These are phyloP conservation scores for Malassezia japonica DNA, from an alignment of 1,284 basidiomycete species.

Conservation along the genomic window DNA sequence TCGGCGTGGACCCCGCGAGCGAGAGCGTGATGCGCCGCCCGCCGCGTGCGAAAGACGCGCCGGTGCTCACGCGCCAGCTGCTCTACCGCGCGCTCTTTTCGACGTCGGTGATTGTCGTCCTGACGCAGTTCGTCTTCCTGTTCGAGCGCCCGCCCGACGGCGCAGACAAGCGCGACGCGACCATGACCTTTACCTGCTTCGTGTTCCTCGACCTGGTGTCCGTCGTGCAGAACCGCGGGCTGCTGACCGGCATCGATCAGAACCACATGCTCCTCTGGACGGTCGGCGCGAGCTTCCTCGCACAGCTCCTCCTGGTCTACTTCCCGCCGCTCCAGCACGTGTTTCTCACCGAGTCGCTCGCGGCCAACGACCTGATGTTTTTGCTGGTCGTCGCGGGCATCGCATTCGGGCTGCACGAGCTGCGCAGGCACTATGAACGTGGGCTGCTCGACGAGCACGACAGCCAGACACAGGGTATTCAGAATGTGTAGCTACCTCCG, in stretches of 20 bases:
- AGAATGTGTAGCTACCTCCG: not conserved
- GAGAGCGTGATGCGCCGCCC: constrained; percentile 71
- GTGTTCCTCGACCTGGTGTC: constrained; percentile 93
- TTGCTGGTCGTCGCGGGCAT: constrained; percentile 63
- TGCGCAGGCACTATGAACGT: constrained; percentile 66
- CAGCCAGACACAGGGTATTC: not conserved
- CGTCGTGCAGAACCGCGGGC: constrained; percentile 81
- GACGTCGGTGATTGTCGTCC: constrained; percentile 76
- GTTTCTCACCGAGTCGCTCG: constrained; percentile 82
- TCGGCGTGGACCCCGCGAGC: constrained; percentile 93
- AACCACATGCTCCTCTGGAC: constrained; percentile 85
- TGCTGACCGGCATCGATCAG: constrained; percentile 26
- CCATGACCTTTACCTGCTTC: constrained; percentile 77
- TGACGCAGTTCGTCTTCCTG: constrained; percentile 78
- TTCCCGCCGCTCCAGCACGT: constrained; percentile 78
- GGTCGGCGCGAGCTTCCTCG: constrained; percentile 69
- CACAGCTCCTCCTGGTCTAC: constrained; percentile 77
- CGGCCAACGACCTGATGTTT: constrained; percentile 60
- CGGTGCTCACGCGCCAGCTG: constrained; percentile 68
- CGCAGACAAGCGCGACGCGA: constrained; percentile 23
- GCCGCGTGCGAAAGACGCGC: constrained; percentile 76
- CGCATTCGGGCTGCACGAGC: constrained; percentile 70
- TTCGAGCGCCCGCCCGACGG: constrained; percentile 42
- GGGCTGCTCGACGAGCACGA: constrained; percentile 11
- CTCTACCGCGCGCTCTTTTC: constrained; percentile 76